Base-by-base conservation (phyloP, 768 basidiomycete genomes). In the Termitomyces sp. region DNA sequence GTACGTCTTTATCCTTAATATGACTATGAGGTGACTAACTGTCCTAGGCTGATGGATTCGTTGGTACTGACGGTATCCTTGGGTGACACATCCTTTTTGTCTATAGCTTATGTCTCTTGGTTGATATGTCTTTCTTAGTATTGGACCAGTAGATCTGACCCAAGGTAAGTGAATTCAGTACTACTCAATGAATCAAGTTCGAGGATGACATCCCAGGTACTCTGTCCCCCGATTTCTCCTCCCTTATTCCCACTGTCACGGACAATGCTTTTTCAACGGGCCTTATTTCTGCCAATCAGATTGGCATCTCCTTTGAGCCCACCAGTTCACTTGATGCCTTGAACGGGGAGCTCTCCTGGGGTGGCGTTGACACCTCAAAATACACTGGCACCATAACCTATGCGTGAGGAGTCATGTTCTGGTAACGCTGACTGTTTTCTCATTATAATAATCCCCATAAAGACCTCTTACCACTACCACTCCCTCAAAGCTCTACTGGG, bases 101-200 rank as follows among this genome's bases (percentile, higher is more conserved):
- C 11, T 22, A 46, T 24, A 15, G 36, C 44, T 31, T 61, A 34
- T 3, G 13, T 49, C 50, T 15, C 20, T 50, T 42, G 36, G 31
- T 42, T 65, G 12, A 65, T 27, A 27, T 20, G 18, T 6, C 36
- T 46, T 20, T 20, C 16, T 36, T 36, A 88, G 86, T n/a, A 79
- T 88, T 55, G 88, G 87, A 22, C 88, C 88, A 24, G 71, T 74
- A 7, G 76, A 70, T 54, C 72, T 88, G 51, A 88, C 87, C 0
- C 15, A 71, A 52, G 81, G 77, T 67, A 70, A 70, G 57, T 66
- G 22, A 5, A 24, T 41, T 15, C 15, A 16, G 36, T 37, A 2
- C 37, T 41, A n/a, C 24, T 27, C 6, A 2, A 27, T 18, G 37
- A 22, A 12, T 39, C 8, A 24, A 8, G 56, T 47, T 31, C 34